Conservation (phyloP, 2,329 filamentous ascomycete species). For the Colletotrichum salicis region DNA sequence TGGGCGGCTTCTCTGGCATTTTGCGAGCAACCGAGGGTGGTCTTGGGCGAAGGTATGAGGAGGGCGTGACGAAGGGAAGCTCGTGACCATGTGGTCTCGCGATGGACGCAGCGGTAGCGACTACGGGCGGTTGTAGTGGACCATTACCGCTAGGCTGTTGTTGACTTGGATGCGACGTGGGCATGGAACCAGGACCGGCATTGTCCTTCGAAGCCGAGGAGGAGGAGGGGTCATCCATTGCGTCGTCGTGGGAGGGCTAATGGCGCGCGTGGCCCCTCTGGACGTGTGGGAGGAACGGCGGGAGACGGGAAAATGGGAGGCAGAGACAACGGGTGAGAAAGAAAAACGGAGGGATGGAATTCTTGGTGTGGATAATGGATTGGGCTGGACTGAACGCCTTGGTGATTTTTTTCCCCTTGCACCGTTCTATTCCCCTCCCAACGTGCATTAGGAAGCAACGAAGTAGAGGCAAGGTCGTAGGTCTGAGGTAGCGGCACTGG, state of each 20-base stretch:
- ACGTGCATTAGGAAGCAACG: constrained; percentile 12
- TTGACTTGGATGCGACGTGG: constrained; percentile 31
- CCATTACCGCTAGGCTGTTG: constrained; percentile 31
- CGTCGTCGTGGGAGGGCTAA: constrained; percentile 35
- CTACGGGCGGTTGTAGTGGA: constrained; percentile 37
- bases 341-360: background rate
- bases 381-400: constrained; percentile 28
- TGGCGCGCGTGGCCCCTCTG: constrained; percentile 35
- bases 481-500: constrained; percentile 14
- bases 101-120: constrained; percentile 38
- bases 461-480: background rate
- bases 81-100: constrained; percentile 50
- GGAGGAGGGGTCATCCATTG: constrained; percentile 35
- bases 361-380: constrained; percentile 25
- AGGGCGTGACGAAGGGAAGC: constrained; percentile 69
- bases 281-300: constrained; percentile 18
- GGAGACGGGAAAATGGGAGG: constrained; percentile 19
- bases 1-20: constrained; percentile 53
- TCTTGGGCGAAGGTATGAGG: constrained; percentile 64
- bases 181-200: constrained; percentile 32
- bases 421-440: constrained; percentile 27
- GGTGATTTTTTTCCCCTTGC: constrained; percentile 32
- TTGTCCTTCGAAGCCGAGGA: constrained; percentile 34
- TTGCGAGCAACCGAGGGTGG: constrained; percentile 34
- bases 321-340: constrained; percentile 20